Conservation (phyloP, 345 rosid genomes). For the Geranium rotundifolium region DNA sequence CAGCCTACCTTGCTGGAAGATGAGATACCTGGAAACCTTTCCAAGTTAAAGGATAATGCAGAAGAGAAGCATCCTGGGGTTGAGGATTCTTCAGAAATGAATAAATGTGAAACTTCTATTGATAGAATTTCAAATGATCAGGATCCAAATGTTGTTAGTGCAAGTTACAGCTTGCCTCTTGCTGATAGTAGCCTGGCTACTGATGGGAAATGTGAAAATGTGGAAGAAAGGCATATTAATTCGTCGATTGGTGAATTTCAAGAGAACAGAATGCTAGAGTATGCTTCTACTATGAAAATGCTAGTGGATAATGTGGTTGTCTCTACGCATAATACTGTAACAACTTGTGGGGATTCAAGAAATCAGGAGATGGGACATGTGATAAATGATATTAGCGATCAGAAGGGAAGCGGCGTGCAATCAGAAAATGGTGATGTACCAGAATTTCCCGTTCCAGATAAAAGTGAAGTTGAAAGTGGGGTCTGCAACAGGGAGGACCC, state of each 20-base stretch:
- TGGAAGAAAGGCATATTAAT: constrained; percentile 20
- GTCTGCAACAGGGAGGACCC: constrained; percentile 13
- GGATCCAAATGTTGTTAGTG: constrained; percentile 18
- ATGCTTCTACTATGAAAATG: constrained; percentile 23
- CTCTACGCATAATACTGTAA: constrained; percentile 11
- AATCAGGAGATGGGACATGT: constrained; percentile 17
- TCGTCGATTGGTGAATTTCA: constrained; percentile 15
- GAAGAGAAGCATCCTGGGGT: constrained; percentile 25
- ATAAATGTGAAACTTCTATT: constrained; percentile 23
- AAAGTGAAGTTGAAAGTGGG: constrained; percentile 15
- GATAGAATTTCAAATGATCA: constrained; percentile 21
- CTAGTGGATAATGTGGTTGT: constrained; percentile 19
- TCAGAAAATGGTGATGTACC: constrained; percentile 8
- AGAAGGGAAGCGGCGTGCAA: constrained; percentile 14
- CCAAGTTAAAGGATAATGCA: constrained; percentile 25
- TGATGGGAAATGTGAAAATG: constrained; percentile 10
- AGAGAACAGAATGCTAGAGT: constrained; percentile 24
- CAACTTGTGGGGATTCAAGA: constrained; percentile 18
- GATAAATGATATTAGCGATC: constrained; percentile 15
- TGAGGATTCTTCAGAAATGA: constrained; percentile 27
- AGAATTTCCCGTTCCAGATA: constrained; percentile 9
- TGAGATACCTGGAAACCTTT: constrained; percentile 25
- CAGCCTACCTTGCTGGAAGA: constrained; percentile 20
- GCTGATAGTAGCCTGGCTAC: constrained; percentile 9
- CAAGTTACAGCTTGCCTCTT: constrained; percentile 17